Evolutionary conservation across 805 yeast species (phyloP).

Genomic region (Tetrapisispora iriomotensis): DNA sequence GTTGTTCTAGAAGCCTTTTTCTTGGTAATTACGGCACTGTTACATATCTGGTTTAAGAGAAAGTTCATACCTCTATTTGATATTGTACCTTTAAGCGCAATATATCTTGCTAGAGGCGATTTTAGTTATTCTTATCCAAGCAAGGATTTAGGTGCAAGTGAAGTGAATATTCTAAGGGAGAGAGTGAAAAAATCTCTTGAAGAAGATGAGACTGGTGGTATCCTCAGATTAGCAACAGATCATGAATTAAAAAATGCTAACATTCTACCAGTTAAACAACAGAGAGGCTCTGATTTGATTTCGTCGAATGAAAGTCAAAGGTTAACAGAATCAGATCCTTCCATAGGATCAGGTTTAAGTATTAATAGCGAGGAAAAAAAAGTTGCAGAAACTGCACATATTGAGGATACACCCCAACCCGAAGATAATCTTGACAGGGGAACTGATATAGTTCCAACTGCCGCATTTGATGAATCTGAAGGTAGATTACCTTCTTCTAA

Average conservation of each 20-base stretch:
- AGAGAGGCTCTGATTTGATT: conserved; percentile 3
- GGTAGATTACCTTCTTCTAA: conserved; percentile 14
- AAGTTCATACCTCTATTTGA: conserved; percentile 56
- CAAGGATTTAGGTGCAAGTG: conserved; percentile 54
- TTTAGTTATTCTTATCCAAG: conserved; percentile 42
- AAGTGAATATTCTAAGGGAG: conserved; percentile 44
- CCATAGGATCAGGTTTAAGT: background rate
- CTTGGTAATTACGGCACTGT: conserved; percentile 45
- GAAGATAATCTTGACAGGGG: background rate
- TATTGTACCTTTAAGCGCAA: conserved; percentile 56
- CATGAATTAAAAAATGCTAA: conserved; percentile 24
- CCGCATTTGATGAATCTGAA: background rate
- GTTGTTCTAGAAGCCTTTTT: conserved; percentile 59
- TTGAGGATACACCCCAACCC: background rate
- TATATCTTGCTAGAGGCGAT: conserved; percentile 32
- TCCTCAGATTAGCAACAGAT: conserved; percentile 23
- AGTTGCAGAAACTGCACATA: background rate
- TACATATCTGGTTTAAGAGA: conserved; percentile 50
- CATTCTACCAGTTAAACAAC: conserved; percentile 12
- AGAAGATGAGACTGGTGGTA: conserved; percentile 18
- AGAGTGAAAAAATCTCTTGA: conserved; percentile 17
- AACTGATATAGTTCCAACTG: background rate
- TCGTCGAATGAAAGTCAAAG: conserved; percentile 2
- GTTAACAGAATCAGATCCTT: conserved; percentile 1
- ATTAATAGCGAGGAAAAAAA: background rate